phyloP scores from a whole-genome alignment of 2,329 filamentous ascomycete species.

The Colletotrichum sp. region DNA sequence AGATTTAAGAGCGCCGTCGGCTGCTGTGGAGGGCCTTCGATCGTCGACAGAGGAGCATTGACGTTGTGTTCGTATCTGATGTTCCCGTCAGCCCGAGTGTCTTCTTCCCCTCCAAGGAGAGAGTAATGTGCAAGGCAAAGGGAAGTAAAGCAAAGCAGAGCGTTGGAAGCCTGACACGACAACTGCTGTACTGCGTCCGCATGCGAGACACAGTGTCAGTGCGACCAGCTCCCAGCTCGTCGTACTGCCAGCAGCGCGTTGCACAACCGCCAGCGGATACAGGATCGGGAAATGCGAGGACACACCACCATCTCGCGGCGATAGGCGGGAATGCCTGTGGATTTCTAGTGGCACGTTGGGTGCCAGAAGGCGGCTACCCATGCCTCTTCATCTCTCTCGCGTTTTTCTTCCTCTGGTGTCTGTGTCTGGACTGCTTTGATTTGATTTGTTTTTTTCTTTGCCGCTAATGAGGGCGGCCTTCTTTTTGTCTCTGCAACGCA shows the following conservation, averaged over 20 bases:
- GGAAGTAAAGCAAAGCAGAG: constrained; percentile 20
- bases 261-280: constrained; percentile 45
- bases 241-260: constrained; percentile 52
- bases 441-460: not conserved
- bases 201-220: constrained; percentile 36
- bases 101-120: not conserved
- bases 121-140: constrained; percentile 24
- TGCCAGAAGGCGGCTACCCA: constrained; percentile 40
- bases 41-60: constrained; percentile 55
- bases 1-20: constrained; percentile 55
- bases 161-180: constrained; percentile 35
- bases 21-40: constrained; percentile 57
- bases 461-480: not conserved
- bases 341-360: constrained; percentile 39
- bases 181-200: constrained; percentile 41
- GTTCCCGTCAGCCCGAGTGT: constrained; percentile 28
- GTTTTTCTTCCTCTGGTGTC: not conserved
- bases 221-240: constrained; percentile 33
- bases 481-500: not conserved
- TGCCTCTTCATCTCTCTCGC: constrained; percentile 24
- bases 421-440: not conserved
- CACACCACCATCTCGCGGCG: constrained; percentile 36
- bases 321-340: constrained; percentile 33
- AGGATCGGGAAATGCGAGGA: constrained; percentile 44
- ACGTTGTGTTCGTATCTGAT: constrained; percentile 62